A percentile compares a stretch with the other conserved stretches of the same genome.
Conservation (phyloP, 2,329 filamentous ascomycete species). For the Aspergillus fructus region DNA sequence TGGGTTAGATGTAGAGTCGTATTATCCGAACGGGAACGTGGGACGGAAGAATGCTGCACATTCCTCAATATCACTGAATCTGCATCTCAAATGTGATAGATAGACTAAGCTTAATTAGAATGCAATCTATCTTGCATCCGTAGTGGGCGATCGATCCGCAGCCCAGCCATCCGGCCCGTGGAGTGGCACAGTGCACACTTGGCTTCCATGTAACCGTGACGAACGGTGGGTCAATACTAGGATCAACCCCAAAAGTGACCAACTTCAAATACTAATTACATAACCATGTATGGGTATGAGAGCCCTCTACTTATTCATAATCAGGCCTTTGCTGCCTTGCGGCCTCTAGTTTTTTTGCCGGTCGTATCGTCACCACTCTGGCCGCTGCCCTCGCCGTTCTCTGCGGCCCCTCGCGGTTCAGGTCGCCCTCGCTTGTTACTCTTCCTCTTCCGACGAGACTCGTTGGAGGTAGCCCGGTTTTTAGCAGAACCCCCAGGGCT, state of each 20-base stretch:
- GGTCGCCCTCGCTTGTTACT: slow-evolving; percentile 18
- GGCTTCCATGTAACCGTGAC: slow-evolving; percentile 15
- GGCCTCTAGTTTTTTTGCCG: slow-evolving; percentile 29
- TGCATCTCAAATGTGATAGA: background rate
- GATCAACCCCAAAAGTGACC: background rate
- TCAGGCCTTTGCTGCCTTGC: slow-evolving; percentile 8
- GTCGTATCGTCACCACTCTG: slow-evolving; percentile 14
- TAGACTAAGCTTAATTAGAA: slow-evolving; percentile 8
- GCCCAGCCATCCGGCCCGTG: slow-evolving; percentile 4
- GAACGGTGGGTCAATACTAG: slow-evolving; percentile 15
- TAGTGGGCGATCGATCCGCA: slow-evolving; percentile 1
- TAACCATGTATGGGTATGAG: background rate
- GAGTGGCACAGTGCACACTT: slow-evolving; percentile 6
- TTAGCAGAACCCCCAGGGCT: slow-evolving; percentile 2
- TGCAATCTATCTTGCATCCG: slow-evolving; percentile 2
- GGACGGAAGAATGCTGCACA: background rate
- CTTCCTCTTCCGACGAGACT: slow-evolving; percentile 12
- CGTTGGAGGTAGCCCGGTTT: background rate
- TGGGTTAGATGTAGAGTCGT: too few relatives aligned
- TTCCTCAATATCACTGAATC: background rate
- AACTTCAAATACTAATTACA: slow-evolving; percentile 7
- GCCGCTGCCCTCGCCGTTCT: background rate
- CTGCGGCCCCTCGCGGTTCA: slow-evolving; percentile 1
- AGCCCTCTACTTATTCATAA: background rate
- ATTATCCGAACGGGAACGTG: background rate